Evolutionary conservation across 108 stramenopile species (phyloP).

Genomic region (Skeletonema marinoi): DNA sequence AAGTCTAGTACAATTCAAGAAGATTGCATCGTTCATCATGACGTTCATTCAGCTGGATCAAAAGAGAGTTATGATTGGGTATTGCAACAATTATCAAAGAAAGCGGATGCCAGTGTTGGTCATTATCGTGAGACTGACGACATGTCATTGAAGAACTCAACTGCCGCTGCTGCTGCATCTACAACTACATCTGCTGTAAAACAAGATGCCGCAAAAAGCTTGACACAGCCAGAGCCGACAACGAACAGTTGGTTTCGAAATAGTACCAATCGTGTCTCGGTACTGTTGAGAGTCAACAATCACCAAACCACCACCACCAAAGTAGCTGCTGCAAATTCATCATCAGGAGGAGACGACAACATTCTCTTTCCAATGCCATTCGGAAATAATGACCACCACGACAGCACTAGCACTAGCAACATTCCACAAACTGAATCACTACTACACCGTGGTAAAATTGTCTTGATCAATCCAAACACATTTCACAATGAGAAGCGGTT

Average conservation of each 20-base stretch:
- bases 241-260: neutral
- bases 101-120: neutral
- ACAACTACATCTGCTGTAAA: neutral
- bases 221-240: neutral
- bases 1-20: neutral
- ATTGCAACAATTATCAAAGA: neutral
- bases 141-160: neutral
- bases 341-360: neutral
- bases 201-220: neutral
- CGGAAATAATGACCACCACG: neutral
- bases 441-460: conserved; percentile 46
- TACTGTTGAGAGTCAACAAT: neutral
- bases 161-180: neutral
- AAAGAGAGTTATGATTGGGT: neutral
- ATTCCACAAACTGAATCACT: neutral
- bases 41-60: neutral
- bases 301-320: neutral
- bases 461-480: conserved; percentile 80
- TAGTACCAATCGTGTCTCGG: neutral
- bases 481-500: conserved; percentile 49
- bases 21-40: neutral
- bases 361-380: neutral
- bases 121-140: neutral
- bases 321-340: neutral
- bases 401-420: neutral